Evolutionary conservation across 1,284 basidiomycete species (phyloP), one percentile per base, ranked within the genome.

Genomic region (Tilletia caries): DNA sequence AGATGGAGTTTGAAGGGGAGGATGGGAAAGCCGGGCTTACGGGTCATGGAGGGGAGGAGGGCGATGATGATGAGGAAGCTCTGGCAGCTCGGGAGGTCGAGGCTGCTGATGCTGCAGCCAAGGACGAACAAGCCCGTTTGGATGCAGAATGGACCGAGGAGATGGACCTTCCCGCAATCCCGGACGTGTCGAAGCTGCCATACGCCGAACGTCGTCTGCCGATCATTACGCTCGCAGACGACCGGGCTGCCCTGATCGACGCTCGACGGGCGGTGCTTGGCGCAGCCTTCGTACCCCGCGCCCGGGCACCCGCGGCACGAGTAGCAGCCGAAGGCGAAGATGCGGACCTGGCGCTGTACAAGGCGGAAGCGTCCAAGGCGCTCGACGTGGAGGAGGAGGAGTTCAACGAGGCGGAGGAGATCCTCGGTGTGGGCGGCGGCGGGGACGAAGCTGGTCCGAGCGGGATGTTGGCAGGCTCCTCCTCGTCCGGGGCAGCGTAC

Each of bases 351-450:
- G 72, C 70, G 29, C 66, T 81, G 65, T 79, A 73, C 64, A 70
- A 74, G 62, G 68, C 69, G 15, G 81, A 82, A 52, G 75, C 80
- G 13, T 92, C 93, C 80, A 91, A 90, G 74, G 93, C 96, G 72
- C 87, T 98, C 69, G 95, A 97, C 75, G 94, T 96, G 77, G 92
- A 95, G 83, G 94, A 97, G 82, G 93, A 97, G 79, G 84, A 93
- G 20, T 96, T 95, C 86, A 93, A 93, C 79, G 86, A 92, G 50
- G 93, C 95, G 82, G 92, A 93, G 82, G 89, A 90, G 71, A 90
- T 95, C 32, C 32, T 62, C 13, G 58, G 58, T 23, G 58, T 62
- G 12, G 50, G 52, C 33, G 52, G 66, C 25, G 58, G 58, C 10
- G 58, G 58, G 13, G 58, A 62, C 18, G 58, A 34, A 8, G 58